phyloP scores from a whole-genome alignment of 2,329 filamentous ascomycete species.

The Uncinocarpus reesii region DNA sequence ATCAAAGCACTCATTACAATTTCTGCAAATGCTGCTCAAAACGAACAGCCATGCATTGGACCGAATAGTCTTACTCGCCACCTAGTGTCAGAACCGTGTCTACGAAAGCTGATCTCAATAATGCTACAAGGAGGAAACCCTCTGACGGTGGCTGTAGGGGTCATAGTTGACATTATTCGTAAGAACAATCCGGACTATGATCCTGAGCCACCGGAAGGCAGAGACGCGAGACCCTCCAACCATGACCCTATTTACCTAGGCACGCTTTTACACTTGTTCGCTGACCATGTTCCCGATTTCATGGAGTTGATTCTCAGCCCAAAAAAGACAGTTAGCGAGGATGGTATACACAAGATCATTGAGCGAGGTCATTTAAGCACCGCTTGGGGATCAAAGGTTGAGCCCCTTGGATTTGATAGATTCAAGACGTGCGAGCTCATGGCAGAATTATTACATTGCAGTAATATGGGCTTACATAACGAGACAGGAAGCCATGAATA shows the following conservation, averaged over 20 bases:
- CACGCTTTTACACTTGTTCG: conserved; percentile 77
- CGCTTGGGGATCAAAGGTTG: conserved; percentile 82
- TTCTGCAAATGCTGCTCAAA: conserved; percentile 93
- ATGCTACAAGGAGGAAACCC: conserved; percentile 94
- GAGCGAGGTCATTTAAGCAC: conserved; percentile 67
- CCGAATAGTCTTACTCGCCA: conserved; percentile 94
- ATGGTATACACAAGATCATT: conserved; percentile 47
- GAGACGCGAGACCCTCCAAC: conserved; percentile 67
- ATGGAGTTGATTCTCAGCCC: conserved; percentile 80
- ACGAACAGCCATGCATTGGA: conserved; percentile 97
- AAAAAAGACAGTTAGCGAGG: conserved; percentile 47
- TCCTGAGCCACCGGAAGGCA: conserved; percentile 73
- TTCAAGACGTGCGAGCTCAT: conserved; percentile 99
- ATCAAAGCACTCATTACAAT: conserved; percentile 98
- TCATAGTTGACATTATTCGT: conserved; percentile 94
- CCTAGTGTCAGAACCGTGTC: conserved; percentile 75
- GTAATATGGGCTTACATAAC: conserved; percentile 95
- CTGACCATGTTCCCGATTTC: conserved; percentile 82
- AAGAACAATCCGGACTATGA: conserved; percentile 99
- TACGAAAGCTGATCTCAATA: conserved; percentile 72
- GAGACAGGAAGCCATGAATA: conserved; percentile 82
- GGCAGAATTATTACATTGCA: conserved; percentile 94
- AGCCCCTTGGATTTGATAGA: conserved; percentile 89
- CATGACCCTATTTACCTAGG: conserved; percentile 94
- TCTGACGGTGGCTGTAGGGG: conserved; percentile 89